Evolutionary conservation across 345 rosid genomes (phyloP), one percentile per base, ranked within the genome.

Genomic region (Crucihimalaya himalaica): DNA sequence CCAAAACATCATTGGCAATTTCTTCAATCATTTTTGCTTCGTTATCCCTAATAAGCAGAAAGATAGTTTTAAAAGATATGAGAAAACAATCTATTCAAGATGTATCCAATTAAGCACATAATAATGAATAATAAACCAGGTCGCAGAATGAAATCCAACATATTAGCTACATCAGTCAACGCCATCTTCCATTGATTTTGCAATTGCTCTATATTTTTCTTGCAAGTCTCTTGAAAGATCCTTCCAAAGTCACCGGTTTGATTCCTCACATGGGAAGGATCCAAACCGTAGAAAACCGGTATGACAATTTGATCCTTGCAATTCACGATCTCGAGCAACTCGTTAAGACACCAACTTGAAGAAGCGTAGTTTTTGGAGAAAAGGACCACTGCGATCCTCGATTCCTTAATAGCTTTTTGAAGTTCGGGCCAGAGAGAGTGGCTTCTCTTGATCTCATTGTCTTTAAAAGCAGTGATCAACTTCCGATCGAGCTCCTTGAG

Each of bases 181-280:
- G 63, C 63, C 54, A 5, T 8, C 25, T 4, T 2, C 72, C 72
- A 68, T 28, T 14, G 59, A 14, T 1, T 12, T 21, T 20, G 21
- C n/a, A 13, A 1, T 4, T 37, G 21, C 8, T 52, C 39, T 35
- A 53, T 0, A 25, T 15, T 3, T 4, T 1, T 27, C 1, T 2
- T 2, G 5, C 72, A 55, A 0, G 63, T 68, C 15, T 37, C 1
- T 1, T 25, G 2, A 35, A 71, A 71, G 29, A 21, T 5, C 4
- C 12, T 20, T n/a, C 50, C 75, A 23, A 71, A 71, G 5, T 16
- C 2, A 9, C 60, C 68, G 2, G 1, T 4, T 13, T 71, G 68
- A 0, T 50, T 1, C 8, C 75, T 63, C 1, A 71, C 61, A 5
- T 71, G 28, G 12, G 50, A 60, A 4, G 75, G 75, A 34, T 71